A percentile compares a stretch with the other conserved stretches of the same genome.
Evolutionary conservation across 371 early-diverging fungal genomes (phyloP).

Genomic region (Rhizopus sp.): DNA sequence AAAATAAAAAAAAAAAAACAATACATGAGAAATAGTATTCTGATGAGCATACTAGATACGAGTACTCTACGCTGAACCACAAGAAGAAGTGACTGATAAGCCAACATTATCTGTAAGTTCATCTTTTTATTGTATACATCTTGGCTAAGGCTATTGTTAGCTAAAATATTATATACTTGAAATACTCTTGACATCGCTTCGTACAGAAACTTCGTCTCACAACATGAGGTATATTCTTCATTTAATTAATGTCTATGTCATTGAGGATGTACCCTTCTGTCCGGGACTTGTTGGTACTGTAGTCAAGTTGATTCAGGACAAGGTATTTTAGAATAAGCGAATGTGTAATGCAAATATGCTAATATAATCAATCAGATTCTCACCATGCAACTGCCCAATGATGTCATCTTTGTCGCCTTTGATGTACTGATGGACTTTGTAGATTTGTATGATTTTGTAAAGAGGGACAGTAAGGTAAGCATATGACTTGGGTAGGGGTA

Average conservation of each 20-base stretch:
- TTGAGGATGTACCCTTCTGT: conserved; percentile 77
- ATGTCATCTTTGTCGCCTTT: conserved; percentile 71
- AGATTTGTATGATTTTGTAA: conserved; percentile 65
- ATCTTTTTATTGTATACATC: neutral
- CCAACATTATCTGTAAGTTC: conserved; percentile 49
- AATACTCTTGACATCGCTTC: conserved; percentile 65
- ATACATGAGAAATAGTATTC: no score
- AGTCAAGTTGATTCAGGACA: conserved; percentile 74
- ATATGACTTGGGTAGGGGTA: no score
- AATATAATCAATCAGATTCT: conserved; percentile 40
- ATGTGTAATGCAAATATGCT: neutral
- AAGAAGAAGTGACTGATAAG: conserved; percentile 26
- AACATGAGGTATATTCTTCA: conserved; percentile 73
- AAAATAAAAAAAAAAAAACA: neutral
- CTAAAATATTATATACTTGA: conserved; percentile 74
- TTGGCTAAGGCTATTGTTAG: conserved; percentile 18
- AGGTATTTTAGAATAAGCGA: conserved; percentile 43
- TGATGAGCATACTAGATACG: conserved; percentile 40
- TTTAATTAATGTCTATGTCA: conserved; percentile 72
- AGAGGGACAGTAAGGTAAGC: conserved; percentile 70
- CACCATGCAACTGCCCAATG: conserved; percentile 65
- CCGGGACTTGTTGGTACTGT: conserved; percentile 73
- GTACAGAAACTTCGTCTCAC: conserved; percentile 66
- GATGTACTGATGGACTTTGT: conserved; percentile 71
- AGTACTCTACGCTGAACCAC: conserved; percentile 54